Conservation (phyloP, 2,329 filamentous ascomycete species). For the Colletotrichum sp. region DNA sequence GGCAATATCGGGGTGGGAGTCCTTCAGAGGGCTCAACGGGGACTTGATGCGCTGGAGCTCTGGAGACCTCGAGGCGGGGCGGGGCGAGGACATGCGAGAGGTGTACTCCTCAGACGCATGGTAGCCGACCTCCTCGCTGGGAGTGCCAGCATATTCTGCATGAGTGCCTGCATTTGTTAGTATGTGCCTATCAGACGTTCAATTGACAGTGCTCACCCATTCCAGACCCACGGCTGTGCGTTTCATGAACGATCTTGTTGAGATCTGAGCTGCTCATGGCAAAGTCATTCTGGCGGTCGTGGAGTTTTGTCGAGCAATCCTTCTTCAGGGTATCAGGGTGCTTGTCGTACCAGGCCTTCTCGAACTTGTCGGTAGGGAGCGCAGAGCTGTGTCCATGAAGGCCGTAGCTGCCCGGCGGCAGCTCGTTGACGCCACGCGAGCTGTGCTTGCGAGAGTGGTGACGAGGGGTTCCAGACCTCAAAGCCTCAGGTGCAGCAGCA, state of each 20-base stretch:
- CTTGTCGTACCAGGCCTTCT: slow-evolving; percentile 91
- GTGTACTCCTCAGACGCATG: slow-evolving; percentile 85
- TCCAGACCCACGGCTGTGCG: slow-evolving; percentile 58
- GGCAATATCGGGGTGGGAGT: slow-evolving; percentile 29
- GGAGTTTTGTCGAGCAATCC: slow-evolving; percentile 65
- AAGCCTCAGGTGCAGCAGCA: slow-evolving; percentile 37
- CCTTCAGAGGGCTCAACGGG: slow-evolving; percentile 28
- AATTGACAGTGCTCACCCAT: slow-evolving; percentile 45
- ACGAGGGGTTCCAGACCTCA: slow-evolving; percentile 42
- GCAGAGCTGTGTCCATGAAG: slow-evolving; percentile 77
- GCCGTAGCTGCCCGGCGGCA: slow-evolving; percentile 89
- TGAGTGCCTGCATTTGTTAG: slow-evolving; percentile 62
- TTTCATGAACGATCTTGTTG: slow-evolving; percentile 86
- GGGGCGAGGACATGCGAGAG: slow-evolving; percentile 76
- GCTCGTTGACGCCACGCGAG: slow-evolving; percentile 69
- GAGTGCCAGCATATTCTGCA: slow-evolving; percentile 71
- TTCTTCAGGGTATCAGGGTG: slow-evolving; percentile 83
- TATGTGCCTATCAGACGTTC: neutral
- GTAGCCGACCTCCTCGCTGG: slow-evolving; percentile 90
- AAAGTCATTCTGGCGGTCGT: slow-evolving; percentile 70
- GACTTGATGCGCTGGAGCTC: slow-evolving; percentile 37
- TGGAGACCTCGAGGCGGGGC: slow-evolving; percentile 49
- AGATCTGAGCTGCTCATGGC: slow-evolving; percentile 89
- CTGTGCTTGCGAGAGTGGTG: slow-evolving; percentile 76
- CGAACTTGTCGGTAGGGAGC: slow-evolving; percentile 78